Evolutionary conservation across 257 asterid species (phyloP).

Genomic region (Jasminum sambac): DNA sequence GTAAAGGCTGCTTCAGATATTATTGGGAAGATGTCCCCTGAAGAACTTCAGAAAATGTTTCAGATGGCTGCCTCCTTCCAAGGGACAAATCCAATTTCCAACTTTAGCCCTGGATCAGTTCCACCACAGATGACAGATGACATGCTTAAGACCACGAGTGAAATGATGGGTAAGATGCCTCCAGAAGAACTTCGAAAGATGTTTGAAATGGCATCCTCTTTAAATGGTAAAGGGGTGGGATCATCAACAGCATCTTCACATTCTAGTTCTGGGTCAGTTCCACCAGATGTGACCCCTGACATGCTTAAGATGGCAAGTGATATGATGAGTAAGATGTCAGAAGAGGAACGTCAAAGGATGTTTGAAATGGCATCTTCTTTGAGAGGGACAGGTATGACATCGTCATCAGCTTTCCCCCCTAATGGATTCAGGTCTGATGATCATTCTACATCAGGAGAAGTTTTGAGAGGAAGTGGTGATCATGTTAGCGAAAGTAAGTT

Average conservation of each 20-base stretch:
- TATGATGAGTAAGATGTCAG: conserved; percentile 89
- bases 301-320: conserved; percentile 89
- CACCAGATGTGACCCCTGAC: conserved; percentile 64
- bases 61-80: conserved; percentile 76
- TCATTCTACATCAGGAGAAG: conserved; percentile 36
- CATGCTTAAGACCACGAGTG: conserved; percentile 80
- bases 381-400: conserved; percentile 51
- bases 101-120: conserved; percentile 52
- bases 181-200: conserved; percentile 75
- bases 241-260: conserved; percentile 43
- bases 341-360: conserved; percentile 73
- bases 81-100: conserved; percentile 52
- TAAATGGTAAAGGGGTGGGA: conserved; percentile 53
- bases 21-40: conserved; percentile 83
- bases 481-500: conserved; percentile 50
- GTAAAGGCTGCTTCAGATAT: conserved; percentile 71
- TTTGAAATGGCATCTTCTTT: conserved; percentile 73
- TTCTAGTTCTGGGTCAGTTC: conserved; percentile 45
- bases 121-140: conserved; percentile 75
- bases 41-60: conserved; percentile 81
- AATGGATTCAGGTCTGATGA: conserved; percentile 38
- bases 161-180: conserved; percentile 91
- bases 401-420: conserved; percentile 42
- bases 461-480: conserved; percentile 30
- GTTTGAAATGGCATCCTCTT: conserved; percentile 76